Percentiles rank a stretch among this genome's conserved stretches.
Conservation (phyloP, 106 monocot species). For the Triglochin maritima region DNA sequence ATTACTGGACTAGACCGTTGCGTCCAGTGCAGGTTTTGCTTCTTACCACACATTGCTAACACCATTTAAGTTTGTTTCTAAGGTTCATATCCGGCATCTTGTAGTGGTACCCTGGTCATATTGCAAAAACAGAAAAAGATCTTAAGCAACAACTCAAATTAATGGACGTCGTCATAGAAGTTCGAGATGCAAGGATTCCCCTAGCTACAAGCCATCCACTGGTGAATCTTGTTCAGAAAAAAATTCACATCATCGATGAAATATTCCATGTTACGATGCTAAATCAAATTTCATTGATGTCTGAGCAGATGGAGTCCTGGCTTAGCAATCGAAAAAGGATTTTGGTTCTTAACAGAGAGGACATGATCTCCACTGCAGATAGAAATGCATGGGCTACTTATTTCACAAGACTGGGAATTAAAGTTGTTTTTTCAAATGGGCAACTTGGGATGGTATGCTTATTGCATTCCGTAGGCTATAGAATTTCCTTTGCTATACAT, state of each 20-base stretch:
- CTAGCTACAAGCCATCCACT: constrained; percentile 82
- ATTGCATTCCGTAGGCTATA: not conserved
- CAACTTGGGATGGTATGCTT: constrained; percentile 74
- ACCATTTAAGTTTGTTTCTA: not conserved
- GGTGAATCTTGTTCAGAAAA: constrained; percentile 24
- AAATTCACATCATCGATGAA: too few relatives aligned
- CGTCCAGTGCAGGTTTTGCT: constrained; percentile 81
- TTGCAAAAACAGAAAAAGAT: constrained; percentile 94
- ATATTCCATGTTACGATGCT: too few relatives aligned
- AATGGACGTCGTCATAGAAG: constrained; percentile 97
- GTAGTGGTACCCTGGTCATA: constrained; percentile 99
- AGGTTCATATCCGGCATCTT: constrained; percentile 7
- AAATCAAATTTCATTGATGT: too few relatives aligned
- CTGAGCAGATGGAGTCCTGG: constrained; percentile 88
- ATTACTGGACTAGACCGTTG: constrained; percentile 64
- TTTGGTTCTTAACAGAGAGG: constrained; percentile 95
- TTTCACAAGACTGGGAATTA: constrained; percentile 74
- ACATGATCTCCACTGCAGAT: constrained; percentile 87
- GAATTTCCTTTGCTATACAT: not conserved
- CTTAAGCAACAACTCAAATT: constrained; percentile 83
- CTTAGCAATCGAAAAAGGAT: constrained; percentile 81
- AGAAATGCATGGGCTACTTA: constrained; percentile 93
- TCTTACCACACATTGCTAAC: not conserved
- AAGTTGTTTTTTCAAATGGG: constrained; percentile 89
- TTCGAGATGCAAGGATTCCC: constrained; percentile 94